Conservation (phyloP, 345 rosid genomes). For the Gossypium arboreum region DNA sequence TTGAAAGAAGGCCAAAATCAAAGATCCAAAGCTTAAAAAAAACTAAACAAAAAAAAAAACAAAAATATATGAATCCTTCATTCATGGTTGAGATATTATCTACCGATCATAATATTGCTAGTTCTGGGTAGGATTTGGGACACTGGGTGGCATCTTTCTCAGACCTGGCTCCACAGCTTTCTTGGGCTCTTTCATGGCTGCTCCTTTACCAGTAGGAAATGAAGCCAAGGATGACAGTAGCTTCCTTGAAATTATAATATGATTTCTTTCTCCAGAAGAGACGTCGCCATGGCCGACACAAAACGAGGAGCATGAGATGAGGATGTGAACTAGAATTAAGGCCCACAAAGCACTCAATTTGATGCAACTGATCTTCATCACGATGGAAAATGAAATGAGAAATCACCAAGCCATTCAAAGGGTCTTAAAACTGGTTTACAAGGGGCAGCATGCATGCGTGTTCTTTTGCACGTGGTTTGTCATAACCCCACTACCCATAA, state of each 20-base stretch:
- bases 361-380: constrained; percentile 33
- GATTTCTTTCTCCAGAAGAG: not conserved
- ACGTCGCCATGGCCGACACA: constrained; percentile 20
- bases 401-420: not conserved
- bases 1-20: not conserved
- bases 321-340: constrained; percentile 24
- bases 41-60: too few species aligned
- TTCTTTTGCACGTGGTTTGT: constrained; percentile 28
- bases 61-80: not conserved
- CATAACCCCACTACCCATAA: not conserved
- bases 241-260: constrained; percentile 14
- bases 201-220: not conserved
- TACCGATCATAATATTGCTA: constrained; percentile 3
- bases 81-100: constrained; percentile 5
- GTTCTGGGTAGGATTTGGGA: constrained; percentile 57
- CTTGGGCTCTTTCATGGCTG: constrained; percentile 30
- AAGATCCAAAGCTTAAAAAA: not conserved
- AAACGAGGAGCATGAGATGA: constrained; percentile 16
- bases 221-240: constrained; percentile 22
- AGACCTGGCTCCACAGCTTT: constrained; percentile 51
- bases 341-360: constrained; percentile 16
- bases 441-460: constrained; percentile 21
- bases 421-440: constrained; percentile 14
- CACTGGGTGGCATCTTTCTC: constrained; percentile 50
- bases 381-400: not conserved